These are phyloP conservation scores for Ophiorrhiza pumila DNA, from an alignment of 257 asterid genomes.

Conservation along the genomic window DNA sequence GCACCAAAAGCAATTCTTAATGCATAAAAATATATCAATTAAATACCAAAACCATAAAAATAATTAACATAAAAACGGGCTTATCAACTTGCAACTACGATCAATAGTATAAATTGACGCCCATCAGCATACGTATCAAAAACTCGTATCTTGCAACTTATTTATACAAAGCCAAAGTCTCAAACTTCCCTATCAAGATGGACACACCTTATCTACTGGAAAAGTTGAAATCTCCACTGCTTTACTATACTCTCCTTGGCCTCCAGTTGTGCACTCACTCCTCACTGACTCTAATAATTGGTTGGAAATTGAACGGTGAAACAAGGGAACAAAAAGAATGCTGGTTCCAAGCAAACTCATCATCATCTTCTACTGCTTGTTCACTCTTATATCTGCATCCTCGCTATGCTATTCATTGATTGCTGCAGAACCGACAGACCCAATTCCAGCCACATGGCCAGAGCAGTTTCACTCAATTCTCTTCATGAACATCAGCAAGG, in stretches of 20 bases:
- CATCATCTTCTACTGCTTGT: slow-evolving; percentile 3
- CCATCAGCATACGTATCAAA: no score
- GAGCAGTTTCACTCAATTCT: slow-evolving; percentile 71
- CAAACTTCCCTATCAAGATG: not conserved
- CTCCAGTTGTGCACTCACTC: not conserved
- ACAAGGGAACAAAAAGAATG: not conserved
- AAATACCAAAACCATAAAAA: no score
- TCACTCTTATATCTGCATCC: slow-evolving; percentile 15
- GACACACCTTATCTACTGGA: not conserved
- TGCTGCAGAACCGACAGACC: slow-evolving; percentile 31
- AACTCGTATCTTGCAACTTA: no score
- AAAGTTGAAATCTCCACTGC: not conserved
- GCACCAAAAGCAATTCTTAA: no score
- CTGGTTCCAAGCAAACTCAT: no score
- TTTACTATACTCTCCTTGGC: not conserved
- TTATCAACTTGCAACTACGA: no score
- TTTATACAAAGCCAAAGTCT: not conserved
- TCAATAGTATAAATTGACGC: no score
- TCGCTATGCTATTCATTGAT: slow-evolving; percentile 2
- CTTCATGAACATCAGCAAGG: slow-evolving; percentile 41
- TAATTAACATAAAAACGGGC: no score
- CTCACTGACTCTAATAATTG: not conserved
- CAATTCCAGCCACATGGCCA: slow-evolving; percentile 69
- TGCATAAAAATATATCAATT: no score
- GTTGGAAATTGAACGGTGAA: not conserved